These are phyloP conservation scores for Trichoderma aggressivum DNA, from an alignment of 2,329 filamentous ascomycete genomes.

Conservation along the genomic window DNA sequence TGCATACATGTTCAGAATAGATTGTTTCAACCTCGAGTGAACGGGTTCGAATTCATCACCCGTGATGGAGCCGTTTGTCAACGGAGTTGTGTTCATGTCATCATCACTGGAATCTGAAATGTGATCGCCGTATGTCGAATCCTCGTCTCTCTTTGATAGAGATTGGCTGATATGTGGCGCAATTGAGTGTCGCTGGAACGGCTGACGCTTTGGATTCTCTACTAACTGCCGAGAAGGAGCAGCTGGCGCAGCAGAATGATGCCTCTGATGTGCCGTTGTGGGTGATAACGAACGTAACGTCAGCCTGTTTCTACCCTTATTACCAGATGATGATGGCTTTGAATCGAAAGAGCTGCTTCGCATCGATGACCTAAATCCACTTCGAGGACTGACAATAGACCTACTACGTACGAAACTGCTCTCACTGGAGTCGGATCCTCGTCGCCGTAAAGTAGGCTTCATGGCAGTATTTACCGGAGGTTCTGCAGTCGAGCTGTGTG, in stretches of 20 bases:
- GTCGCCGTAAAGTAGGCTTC: constrained; percentile 45
- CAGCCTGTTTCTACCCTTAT: constrained; percentile 53
- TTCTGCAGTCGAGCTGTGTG: constrained; percentile 24
- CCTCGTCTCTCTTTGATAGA: constrained; percentile 39
- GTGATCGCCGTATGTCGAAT: constrained; percentile 57
- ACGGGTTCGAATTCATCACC: constrained; percentile 24
- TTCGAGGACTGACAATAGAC: constrained; percentile 44
- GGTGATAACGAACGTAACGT: constrained; percentile 71
- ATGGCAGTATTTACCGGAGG: constrained; percentile 15
- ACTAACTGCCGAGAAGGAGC: constrained; percentile 27
- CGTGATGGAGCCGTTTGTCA: constrained; percentile 14
- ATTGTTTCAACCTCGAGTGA: constrained; percentile 22
- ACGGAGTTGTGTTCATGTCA: constrained; percentile 28
- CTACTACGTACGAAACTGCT: constrained; percentile 76
- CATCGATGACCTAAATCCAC: constrained; percentile 72
- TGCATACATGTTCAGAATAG: not conserved
- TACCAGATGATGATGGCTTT: constrained; percentile 29
- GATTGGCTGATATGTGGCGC: constrained; percentile 35
- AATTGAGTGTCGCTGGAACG: constrained; percentile 42
- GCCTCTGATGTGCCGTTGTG: constrained; percentile 51
- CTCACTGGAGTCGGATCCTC: constrained; percentile 64
- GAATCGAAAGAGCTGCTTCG: constrained; percentile 39
- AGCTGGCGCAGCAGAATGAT: constrained; percentile 38
- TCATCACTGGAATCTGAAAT: constrained; percentile 68
- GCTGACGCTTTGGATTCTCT: constrained; percentile 41